These are phyloP conservation scores for Colletotrichum karsti DNA, from an alignment of 2,329 filamentous ascomycete genomes.

Conservation along the genomic window DNA sequence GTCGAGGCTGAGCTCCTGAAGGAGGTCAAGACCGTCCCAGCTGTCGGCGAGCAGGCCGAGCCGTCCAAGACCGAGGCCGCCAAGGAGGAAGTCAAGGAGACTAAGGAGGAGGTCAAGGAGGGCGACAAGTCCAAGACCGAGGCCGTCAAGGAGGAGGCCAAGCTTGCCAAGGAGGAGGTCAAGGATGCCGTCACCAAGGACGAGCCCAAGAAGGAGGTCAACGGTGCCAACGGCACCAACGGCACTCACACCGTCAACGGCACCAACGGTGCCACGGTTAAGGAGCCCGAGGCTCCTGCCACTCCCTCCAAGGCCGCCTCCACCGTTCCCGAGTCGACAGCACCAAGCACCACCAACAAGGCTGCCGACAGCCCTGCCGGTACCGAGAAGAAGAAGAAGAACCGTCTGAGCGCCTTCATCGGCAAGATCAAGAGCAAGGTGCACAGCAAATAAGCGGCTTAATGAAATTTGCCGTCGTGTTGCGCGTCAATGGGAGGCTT, in stretches of 20 bases:
- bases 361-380: conserved; percentile 32
- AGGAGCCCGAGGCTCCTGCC: conserved; percentile 26
- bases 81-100: conserved; percentile 34
- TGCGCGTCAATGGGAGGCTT: conserved; percentile 37
- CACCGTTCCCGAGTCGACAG: conserved; percentile 25
- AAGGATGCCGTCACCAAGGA: conserved; percentile 24
- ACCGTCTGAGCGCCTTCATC: conserved; percentile 70
- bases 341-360: conserved; percentile 36
- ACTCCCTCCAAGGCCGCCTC: conserved; percentile 28
- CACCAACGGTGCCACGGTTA: conserved; percentile 18
- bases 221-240: conserved; percentile 10
- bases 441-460: conserved; percentile 34
- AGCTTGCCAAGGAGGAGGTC: conserved; percentile 29
- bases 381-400: conserved; percentile 72
- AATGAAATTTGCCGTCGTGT: conserved; percentile 26
- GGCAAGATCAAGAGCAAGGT: conserved; percentile 62
- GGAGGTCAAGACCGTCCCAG: conserved; percentile 60
- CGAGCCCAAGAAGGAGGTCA: conserved; percentile 11
- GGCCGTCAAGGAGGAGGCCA: conserved; percentile 30
- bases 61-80: conserved; percentile 31
- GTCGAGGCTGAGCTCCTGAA: conserved; percentile 79
- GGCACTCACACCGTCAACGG: conserved; percentile 28
- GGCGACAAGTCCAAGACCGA: conserved; percentile 29
- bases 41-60: conserved; percentile 39
- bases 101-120: conserved; percentile 24